Base-by-base conservation (phyloP, 371 early-diverging fungal genomes). In the Umbelopsis sp. region DNA sequence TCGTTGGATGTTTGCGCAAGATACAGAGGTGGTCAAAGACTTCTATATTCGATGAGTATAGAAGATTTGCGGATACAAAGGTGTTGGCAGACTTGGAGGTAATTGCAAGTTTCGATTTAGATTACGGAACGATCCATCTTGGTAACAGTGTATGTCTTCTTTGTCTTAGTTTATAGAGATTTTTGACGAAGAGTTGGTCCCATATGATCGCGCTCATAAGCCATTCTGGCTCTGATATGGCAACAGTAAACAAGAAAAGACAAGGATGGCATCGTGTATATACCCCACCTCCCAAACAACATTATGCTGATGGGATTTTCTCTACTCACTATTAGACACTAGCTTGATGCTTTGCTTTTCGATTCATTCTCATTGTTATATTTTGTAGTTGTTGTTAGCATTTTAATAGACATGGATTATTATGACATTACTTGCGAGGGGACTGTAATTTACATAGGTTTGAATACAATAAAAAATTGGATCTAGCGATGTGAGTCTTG, bases 11-110 rank as follows among this genome's bases (percentile, higher is more conserved):
- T 73, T 82, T 98, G 37, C 83, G 98, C 18, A 96, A 95, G 79
- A 87, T 96, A 62, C 97, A 97, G 71, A 87, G 87, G 37, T 97
- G 97, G 97, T 94, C 96, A 9, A 86, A 96, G 89, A 94, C 97
- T 0, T 91, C 94, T 10, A 97, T 97, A 22, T 97, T 97, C 84
- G 97, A 96, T 79, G 97, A 97, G 80, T 98, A 96, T 75, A 83
- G 94, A 52, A 80, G 96, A 48, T 97, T 96, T 75, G 93, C 98
- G 24, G 97, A 94, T 20, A 89, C 91, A 44, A 97, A 95, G 77
- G 89, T 95, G 16, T 85, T 97, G 10, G 93, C 96, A 1, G 97
- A 97, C 80, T 96, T 96, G 76, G 97, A 97, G 89, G 92, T 94
- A 83, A 41, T 41, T 41, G 12, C 12, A 12, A 41, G 2, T 10